Percentiles rank a stretch among this genome's conserved stretches.
Evolutionary conservation across 2,329 filamentous ascomycete species (phyloP).

Genomic region (Aspergillus versicolor): DNA sequence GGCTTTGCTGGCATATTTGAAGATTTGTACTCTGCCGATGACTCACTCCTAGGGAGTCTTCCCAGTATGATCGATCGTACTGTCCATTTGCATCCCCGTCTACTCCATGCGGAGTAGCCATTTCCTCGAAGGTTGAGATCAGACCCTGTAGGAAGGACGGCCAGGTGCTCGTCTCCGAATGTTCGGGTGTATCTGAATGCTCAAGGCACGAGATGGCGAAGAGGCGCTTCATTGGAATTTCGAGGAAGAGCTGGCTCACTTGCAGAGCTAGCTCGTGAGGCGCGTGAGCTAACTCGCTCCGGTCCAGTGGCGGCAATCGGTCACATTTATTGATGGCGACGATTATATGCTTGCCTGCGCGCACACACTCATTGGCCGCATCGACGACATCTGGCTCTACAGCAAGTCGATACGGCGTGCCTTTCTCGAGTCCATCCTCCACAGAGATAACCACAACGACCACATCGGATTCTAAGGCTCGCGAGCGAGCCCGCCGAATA

Average conservation of each 20-base stretch:
- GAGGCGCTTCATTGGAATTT: slow-evolving; percentile 47
- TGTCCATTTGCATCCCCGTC: slow-evolving; percentile 36
- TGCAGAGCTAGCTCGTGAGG: slow-evolving; percentile 34
- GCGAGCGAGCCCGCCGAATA: slow-evolving; percentile 78
- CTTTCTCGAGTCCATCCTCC: slow-evolving; percentile 48
- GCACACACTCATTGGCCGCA: slow-evolving; percentile 52
- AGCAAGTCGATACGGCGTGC: slow-evolving; percentile 26
- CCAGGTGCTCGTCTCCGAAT: slow-evolving; percentile 53
- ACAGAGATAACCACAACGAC: slow-evolving; percentile 78
- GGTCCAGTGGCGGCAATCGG: slow-evolving; percentile 32
- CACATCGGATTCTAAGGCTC: slow-evolving; percentile 80
- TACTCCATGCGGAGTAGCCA: slow-evolving; percentile 39
- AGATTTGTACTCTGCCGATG: slow-evolving; percentile 85
- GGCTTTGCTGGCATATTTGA: slow-evolving; percentile 66
- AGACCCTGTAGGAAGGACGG: slow-evolving; percentile 64
- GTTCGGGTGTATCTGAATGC: slow-evolving; percentile 36
- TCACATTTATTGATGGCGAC: slow-evolving; percentile 64
- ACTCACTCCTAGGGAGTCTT: slow-evolving; percentile 85
- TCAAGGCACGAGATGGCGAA: slow-evolving; percentile 72
- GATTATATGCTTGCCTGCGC: slow-evolving; percentile 54
- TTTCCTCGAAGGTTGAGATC: slow-evolving; percentile 61
- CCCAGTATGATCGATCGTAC: slow-evolving; percentile 65
- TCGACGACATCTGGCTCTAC: slow-evolving; percentile 59
- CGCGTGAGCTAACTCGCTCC: slow-evolving; percentile 9
- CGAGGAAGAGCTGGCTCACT: slow-evolving; percentile 43